A percentile compares a stretch with the other conserved stretches of the same genome.
Conservation (phyloP, 805 yeast genomes). For the Starmerella apis region DNA sequence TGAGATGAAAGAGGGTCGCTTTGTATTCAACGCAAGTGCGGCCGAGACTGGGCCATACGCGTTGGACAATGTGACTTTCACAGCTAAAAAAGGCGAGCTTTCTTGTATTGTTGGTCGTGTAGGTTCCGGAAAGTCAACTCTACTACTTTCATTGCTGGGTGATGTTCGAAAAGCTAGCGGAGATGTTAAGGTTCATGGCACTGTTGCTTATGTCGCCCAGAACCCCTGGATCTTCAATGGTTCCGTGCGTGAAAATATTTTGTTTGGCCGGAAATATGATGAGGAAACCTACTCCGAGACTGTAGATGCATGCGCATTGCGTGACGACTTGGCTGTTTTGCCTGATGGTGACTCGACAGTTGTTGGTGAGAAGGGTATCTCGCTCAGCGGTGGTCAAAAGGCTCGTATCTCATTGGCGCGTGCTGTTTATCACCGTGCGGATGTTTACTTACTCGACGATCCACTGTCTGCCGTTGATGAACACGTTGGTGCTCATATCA, state of each 20-base stretch:
- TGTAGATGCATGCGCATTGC: constrained; percentile 55
- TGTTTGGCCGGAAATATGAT: constrained; percentile 52
- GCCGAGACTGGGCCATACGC: constrained; percentile 44
- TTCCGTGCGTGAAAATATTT: constrained; percentile 64
- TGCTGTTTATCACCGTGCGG: constrained; percentile 60
- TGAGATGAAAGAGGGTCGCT: constrained; percentile 31
- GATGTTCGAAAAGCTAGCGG: constrained; percentile 72
- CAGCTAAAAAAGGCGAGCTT: constrained; percentile 67
- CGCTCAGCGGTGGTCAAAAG: constrained; percentile 83
- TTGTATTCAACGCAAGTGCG: constrained; percentile 48
- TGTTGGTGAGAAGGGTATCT: constrained; percentile 78
- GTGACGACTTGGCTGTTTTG: constrained; percentile 51
- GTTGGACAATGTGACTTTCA: constrained; percentile 54
- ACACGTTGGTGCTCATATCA: constrained; percentile 70
- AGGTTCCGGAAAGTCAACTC: constrained; percentile 80
- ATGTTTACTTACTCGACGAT: constrained; percentile 63
- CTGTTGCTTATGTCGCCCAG: constrained; percentile 77
- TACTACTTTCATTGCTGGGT: constrained; percentile 72
- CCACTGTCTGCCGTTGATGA: constrained; percentile 81
- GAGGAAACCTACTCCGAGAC: constrained; percentile 43
- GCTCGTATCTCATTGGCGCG: constrained; percentile 72
- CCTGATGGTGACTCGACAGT: constrained; percentile 71
- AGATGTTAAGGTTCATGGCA: constrained; percentile 58
- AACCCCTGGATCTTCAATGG: constrained; percentile 98
- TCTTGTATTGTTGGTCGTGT: constrained; percentile 84